Evolutionary conservation across 2,329 filamentous ascomycete genomes (phyloP).

Genomic region (Ceratocystis lukuohia): DNA sequence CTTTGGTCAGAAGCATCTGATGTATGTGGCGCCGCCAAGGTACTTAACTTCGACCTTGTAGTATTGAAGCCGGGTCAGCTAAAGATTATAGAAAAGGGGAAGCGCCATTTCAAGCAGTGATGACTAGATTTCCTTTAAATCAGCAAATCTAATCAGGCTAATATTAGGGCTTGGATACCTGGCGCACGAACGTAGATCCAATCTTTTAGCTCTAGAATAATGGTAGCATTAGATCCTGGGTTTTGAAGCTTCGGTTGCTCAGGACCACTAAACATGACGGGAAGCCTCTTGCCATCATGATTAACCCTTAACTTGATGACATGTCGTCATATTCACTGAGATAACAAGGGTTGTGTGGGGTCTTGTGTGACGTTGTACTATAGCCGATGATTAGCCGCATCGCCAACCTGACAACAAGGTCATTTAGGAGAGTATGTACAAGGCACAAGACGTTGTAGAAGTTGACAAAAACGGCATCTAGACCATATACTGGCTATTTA

Average conservation of each 20-base stretch:
- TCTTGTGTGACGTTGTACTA: not conserved
- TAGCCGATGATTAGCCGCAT: slow-evolving; percentile 9
- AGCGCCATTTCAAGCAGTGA: no score
- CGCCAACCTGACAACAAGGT: slow-evolving; percentile 3
- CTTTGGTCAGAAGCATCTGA: no score
- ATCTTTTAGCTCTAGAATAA: not conserved
- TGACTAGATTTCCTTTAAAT: not conserved
- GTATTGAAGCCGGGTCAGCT: no score
- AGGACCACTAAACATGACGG: not conserved
- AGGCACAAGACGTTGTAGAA: not conserved
- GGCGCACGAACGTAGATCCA: not conserved
- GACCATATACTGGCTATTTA: not conserved
- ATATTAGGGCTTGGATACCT: not conserved
- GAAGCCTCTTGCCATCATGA: not conserved
- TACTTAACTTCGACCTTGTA: no score
- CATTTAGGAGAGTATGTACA: not conserved
- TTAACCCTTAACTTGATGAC: not conserved
- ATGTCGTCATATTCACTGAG: not conserved
- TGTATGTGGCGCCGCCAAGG: no score
- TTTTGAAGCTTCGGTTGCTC: not conserved
- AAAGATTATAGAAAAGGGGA: no score
- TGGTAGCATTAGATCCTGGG: not conserved
- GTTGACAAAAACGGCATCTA: not conserved
- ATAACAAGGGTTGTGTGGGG: not conserved
- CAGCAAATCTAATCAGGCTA: no score